Base-by-base conservation (phyloP, 306 rosid species). In the Argentina anserina region DNA sequence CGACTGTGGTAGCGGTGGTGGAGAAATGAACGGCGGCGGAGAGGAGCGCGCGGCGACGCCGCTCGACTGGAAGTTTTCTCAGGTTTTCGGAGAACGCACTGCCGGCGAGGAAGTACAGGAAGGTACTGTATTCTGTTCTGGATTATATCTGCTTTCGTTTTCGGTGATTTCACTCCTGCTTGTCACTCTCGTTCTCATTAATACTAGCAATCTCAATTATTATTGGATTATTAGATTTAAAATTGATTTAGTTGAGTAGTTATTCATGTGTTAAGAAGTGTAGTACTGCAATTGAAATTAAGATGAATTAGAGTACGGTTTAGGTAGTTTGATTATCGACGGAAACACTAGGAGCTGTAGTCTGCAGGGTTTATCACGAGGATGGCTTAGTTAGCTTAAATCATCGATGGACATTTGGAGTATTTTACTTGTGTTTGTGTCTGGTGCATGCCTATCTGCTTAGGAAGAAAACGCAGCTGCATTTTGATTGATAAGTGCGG, bases 51-150 rank as follows among this genome's bases (percentile, higher is more conserved):
- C 42, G 50, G 74, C 66, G 5, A 65, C 65, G 82, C 72, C 79
- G 75, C 86, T 83, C 20, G 90, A 86, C 31, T 83, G 90, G 90
- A 83, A 81, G 29, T 86, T 86, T 63, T 76, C 90, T 1, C 88
- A 86, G 81, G 90, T 86, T 1, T 86, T 86, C 49, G 90, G 90
- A 9, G 90, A 86, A 71, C 84, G 90, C 67, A 41, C 90, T 43
- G 90, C 90, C 11, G 90, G 86, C 31, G 90, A 86, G 72, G 87
- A 86, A 60, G 90, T 86, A 76, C 90, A 86, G 86, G 90, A 86
- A 78, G 90, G 90, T 86, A 76, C 6, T 63, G 47, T 52, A 40
- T 10, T 55, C 53, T 25, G n/a, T 50, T 49, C 23, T 49, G 10
- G 42, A 46, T 46, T 55, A 14, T 4, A 7, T 4, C 11, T 21